Percentiles rank a stretch among this genome's conserved stretches.
Evolutionary conservation across 2,329 filamentous ascomycete species (phyloP).

Genomic region (Pseudocercospora musae): DNA sequence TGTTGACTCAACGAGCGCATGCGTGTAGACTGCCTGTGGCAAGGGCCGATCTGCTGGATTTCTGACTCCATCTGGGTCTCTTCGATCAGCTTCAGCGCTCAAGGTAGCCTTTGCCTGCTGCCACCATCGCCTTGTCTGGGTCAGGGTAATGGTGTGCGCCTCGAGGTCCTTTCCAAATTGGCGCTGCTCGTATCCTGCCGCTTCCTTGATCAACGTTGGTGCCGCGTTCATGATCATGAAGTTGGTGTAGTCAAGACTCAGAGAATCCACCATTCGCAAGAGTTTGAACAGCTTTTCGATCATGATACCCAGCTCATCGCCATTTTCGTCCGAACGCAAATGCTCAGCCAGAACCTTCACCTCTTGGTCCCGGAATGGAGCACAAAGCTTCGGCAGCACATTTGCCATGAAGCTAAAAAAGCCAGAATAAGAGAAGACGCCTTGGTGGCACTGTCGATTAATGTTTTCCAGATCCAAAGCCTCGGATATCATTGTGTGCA

Average conservation of each 20-base stretch:
- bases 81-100: constrained; percentile 61
- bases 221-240: constrained; percentile 71
- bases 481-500: constrained; percentile 72
- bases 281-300: constrained; percentile 74
- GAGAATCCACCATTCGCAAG: constrained; percentile 70
- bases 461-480: constrained; percentile 71
- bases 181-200: constrained; percentile 70
- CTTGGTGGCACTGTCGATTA: constrained; percentile 63
- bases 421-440: constrained; percentile 74
- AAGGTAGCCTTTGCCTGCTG: constrained; percentile 61
- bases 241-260: constrained; percentile 79
- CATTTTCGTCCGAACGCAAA: constrained; percentile 35
- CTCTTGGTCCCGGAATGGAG: constrained; percentile 74
- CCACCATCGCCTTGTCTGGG: constrained; percentile 65
- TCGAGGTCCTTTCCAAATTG: constrained; percentile 65
- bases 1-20: constrained; percentile 71
- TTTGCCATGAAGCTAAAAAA: constrained; percentile 75
- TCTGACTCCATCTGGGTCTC: constrained; percentile 66
- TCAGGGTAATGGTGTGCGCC: constrained; percentile 53
- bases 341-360: constrained; percentile 66
- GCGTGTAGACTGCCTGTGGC: constrained; percentile 68
- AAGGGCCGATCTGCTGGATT: constrained; percentile 62
- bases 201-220: constrained; percentile 67
- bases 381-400: constrained; percentile 74
- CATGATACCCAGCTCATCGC: constrained; percentile 56